Evolutionary conservation across 2,329 filamentous ascomycete genomes (phyloP).

Genomic region (Bipolaris victoriae): DNA sequence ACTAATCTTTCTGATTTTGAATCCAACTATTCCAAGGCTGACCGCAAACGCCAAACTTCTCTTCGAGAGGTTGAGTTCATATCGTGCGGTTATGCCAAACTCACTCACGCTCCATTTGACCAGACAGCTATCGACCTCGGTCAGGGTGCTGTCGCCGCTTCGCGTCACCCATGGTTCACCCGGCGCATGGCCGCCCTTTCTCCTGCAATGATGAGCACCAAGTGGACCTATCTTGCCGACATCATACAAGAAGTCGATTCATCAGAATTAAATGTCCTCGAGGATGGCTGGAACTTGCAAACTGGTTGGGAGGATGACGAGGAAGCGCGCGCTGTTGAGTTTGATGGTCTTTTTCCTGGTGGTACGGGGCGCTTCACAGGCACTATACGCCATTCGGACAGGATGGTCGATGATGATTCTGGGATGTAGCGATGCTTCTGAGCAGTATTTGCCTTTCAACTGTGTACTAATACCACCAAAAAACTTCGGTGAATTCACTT

Average conservation of each 20-base stretch:
- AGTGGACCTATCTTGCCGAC: slow-evolving; percentile 47
- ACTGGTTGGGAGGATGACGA: slow-evolving; percentile 42
- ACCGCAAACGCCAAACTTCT: slow-evolving; percentile 35
- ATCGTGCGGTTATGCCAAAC: slow-evolving; percentile 66
- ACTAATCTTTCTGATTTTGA: slow-evolving; percentile 52
- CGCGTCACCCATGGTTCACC: slow-evolving; percentile 32
- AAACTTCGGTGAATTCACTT: not conserved
- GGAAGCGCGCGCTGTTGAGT: slow-evolving; percentile 48
- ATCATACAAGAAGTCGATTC: slow-evolving; percentile 49
- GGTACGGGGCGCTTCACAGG: slow-evolving; percentile 53
- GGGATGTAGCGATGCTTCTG: slow-evolving; percentile 22
- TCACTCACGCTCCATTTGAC: slow-evolving; percentile 46
- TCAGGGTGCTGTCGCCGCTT: slow-evolving; percentile 8
- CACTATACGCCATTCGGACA: slow-evolving; percentile 29
- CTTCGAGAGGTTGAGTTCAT: slow-evolving; percentile 59
- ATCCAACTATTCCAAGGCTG: slow-evolving; percentile 42
- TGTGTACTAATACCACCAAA: not conserved
- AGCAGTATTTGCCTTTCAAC: not conserved
- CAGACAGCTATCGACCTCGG: slow-evolving; percentile 43
- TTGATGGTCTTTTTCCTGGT: slow-evolving; percentile 50
- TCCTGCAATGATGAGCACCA: slow-evolving; percentile 47
- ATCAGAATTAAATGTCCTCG: slow-evolving; percentile 41
- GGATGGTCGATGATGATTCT: slow-evolving; percentile 20
- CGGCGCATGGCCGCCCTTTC: slow-evolving; percentile 39
- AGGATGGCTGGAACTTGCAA: slow-evolving; percentile 42